Conservation (phyloP, 2,329 filamentous ascomycete genomes). For the Chaetomiaceae sp. region DNA sequence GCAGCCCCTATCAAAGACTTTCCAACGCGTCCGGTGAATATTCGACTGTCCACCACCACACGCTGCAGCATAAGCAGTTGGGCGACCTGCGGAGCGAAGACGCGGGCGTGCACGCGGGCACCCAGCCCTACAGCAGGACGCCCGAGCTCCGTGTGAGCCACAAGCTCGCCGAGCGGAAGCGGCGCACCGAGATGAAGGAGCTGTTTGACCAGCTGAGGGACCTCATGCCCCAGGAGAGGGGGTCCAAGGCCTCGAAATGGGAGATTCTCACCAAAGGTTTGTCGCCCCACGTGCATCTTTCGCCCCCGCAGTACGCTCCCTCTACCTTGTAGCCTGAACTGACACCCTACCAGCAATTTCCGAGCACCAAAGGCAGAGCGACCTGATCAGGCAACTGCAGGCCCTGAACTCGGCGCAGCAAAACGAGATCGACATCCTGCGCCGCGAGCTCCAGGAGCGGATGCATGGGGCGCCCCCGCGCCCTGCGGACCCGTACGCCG, state of each 20-base stretch:
- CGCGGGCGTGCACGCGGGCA: slow-evolving; percentile 43
- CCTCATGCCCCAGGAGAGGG: slow-evolving; percentile 71
- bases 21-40: slow-evolving; percentile 49
- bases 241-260: slow-evolving; percentile 84
- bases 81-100: slow-evolving; percentile 60
- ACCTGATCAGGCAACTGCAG: slow-evolving; percentile 42
- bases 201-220: slow-evolving; percentile 75
- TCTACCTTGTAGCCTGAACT: not conserved
- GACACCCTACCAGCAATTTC: slow-evolving; percentile 44
- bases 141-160: slow-evolving; percentile 78
- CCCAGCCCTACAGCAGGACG: slow-evolving; percentile 74
- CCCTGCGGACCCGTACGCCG: slow-evolving; percentile 15
- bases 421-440: slow-evolving; percentile 19
- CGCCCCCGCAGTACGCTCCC: no score
- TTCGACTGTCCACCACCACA: slow-evolving; percentile 63
- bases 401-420: slow-evolving; percentile 37
- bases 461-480: slow-evolving; percentile 8
- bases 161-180: slow-evolving; percentile 78
- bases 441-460: slow-evolving; percentile 39
- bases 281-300: slow-evolving; percentile 20
- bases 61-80: slow-evolving; percentile 67
- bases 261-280: slow-evolving; percentile 79
- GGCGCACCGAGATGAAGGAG: slow-evolving; percentile 82
- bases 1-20: slow-evolving; percentile 42
- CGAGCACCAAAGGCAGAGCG: slow-evolving; percentile 52